Evolutionary conservation across 257 asterid genomes (phyloP).

Genomic region (Solanum etuberosum): DNA sequence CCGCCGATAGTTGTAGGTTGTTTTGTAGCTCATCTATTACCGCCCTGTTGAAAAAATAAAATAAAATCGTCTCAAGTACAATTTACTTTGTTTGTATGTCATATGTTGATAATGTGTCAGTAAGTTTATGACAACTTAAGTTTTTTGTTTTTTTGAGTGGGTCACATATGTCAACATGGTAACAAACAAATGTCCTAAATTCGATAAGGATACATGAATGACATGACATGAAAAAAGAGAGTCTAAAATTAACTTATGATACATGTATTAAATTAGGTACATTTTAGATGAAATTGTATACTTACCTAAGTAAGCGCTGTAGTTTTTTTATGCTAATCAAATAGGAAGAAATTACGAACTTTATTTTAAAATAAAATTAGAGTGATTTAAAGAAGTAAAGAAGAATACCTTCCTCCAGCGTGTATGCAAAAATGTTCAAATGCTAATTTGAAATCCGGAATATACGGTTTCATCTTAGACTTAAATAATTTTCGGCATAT

Average conservation of each 20-base stretch:
- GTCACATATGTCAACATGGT: not conserved
- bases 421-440: slow-evolving; percentile 73
- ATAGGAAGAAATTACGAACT: not conserved
- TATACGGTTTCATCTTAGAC: slow-evolving; percentile 23
- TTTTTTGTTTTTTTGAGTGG: not conserved
- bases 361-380: not conserved
- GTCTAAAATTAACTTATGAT: not conserved
- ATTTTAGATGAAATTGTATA: not conserved
- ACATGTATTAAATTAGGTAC: not conserved
- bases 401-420: slow-evolving; percentile 36
- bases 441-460: slow-evolving; percentile 50
- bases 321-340: not conserved
- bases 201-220: not conserved
- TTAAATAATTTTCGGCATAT: slow-evolving; percentile 23
- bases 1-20: slow-evolving; percentile 29
- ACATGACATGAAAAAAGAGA: not conserved
- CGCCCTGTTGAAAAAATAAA: slow-evolving; percentile 15
- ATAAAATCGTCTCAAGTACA: not conserved
- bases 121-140: not conserved
- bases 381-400: not conserved
- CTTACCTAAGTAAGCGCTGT: not conserved
- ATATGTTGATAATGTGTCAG: too few relatives aligned
- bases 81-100: not conserved
- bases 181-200: not conserved
- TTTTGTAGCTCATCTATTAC: slow-evolving; percentile 67